A percentile compares a stretch with the other conserved stretches of the same genome.
phyloP scores from a whole-genome alignment of 805 yeast species.

The Metschnikowia reukaufii region DNA sequence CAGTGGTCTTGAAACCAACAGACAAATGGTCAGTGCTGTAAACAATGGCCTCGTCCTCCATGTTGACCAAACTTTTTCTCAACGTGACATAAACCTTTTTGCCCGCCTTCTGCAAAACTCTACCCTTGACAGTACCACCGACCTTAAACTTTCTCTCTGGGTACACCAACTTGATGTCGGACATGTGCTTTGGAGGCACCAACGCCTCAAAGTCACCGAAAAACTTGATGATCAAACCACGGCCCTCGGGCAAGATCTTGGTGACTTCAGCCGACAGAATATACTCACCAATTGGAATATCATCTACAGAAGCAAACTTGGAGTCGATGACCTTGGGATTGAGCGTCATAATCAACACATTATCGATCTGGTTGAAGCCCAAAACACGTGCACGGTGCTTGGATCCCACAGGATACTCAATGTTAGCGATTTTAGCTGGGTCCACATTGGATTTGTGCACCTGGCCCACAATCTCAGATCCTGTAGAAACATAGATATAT shows the following conservation, averaged over 20 bases:
- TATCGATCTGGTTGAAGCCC: constrained; percentile 67
- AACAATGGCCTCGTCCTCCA: constrained; percentile 55
- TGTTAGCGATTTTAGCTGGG: constrained; percentile 43
- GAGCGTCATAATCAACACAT: constrained; percentile 63
- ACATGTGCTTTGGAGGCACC: constrained; percentile 73
- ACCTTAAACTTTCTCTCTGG: constrained; percentile 92
- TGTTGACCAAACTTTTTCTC: constrained; percentile 78
- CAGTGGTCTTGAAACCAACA: constrained; percentile 58
- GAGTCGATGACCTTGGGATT: constrained; percentile 64
- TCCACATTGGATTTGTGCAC: constrained; percentile 75
- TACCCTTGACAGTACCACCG: constrained; percentile 76
- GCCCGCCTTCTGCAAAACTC: constrained; percentile 58
- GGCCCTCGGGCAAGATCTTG: constrained; percentile 52
- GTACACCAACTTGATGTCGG: constrained; percentile 78
- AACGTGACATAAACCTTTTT: constrained; percentile 62
- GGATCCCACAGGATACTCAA: constrained; percentile 61
- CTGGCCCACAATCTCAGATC: constrained; percentile 59
- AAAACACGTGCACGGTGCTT: constrained; percentile 74
- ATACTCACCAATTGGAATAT: constrained; percentile 73
- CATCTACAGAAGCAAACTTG: constrained; percentile 65
- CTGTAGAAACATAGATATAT: constrained; percentile 58
- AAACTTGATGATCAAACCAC: constrained; percentile 67
- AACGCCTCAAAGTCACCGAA: constrained; percentile 69
- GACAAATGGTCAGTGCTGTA: constrained; percentile 38
- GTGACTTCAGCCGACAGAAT: constrained; percentile 53